A percentile compares a stretch with the other conserved stretches of the same genome.
Evolutionary conservation across 2,329 filamentous ascomycete species (phyloP).

Genomic region (Pseudonectria buxi): DNA sequence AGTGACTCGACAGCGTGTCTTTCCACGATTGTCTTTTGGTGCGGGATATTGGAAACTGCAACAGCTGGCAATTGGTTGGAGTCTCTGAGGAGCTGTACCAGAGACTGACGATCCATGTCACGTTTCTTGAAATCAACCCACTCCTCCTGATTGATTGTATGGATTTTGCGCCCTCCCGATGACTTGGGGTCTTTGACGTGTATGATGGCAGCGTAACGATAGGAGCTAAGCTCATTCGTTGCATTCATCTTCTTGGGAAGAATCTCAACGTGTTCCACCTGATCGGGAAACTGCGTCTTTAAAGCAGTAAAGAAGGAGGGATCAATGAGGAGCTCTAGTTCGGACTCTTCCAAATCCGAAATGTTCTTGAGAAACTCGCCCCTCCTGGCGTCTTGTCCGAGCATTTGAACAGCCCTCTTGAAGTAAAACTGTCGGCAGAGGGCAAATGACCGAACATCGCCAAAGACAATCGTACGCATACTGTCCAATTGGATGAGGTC

Average conservation of each 20-base stretch:
- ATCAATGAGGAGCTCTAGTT: conserved; percentile 18
- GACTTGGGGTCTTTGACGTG: conserved; percentile 8
- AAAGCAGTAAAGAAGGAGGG: conserved; percentile 19
- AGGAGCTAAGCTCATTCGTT: conserved; percentile 23
- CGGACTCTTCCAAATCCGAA: conserved; percentile 6
- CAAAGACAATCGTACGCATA: conserved; percentile 11
- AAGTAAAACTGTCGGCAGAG: conserved; percentile 11
- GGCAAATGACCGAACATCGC: conserved; percentile 15
- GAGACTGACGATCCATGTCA: conserved; percentile 5
- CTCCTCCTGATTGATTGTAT: conserved; percentile 3
- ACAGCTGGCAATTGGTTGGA: not conserved
- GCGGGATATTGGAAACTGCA: conserved; percentile 19
- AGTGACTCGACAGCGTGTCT: conserved; percentile 11
- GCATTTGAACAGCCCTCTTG: conserved; percentile 1
- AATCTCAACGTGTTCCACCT: conserved; percentile 22
- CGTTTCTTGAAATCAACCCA: conserved; percentile 17
- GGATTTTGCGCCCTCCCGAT: not conserved
- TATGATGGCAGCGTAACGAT: conserved; percentile 22
- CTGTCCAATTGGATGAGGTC: conserved; percentile 5
- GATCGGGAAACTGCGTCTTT: conserved; percentile 3
- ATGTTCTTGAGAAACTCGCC: conserved; percentile 4
- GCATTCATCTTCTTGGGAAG: conserved; percentile 23
- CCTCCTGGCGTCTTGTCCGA: conserved; percentile 3
- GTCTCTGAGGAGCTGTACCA: conserved; percentile 6
- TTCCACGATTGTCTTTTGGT: conserved; percentile 26